Evolutionary conservation across 2,329 filamentous ascomycete species (phyloP).

Genomic region (Diplodia scrobiculata): DNA sequence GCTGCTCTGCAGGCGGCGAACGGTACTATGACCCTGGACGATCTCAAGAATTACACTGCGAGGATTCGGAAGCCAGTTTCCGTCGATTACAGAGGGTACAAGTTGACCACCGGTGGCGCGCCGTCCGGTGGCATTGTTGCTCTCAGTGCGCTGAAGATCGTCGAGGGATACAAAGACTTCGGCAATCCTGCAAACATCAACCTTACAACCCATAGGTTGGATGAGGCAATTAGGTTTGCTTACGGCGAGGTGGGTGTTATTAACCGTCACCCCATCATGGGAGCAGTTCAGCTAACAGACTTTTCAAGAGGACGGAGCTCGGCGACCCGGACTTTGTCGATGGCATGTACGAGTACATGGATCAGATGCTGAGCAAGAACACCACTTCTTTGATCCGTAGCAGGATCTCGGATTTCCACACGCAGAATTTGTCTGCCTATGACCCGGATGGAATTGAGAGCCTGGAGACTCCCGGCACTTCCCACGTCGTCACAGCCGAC

Average conservation of each 20-base stretch:
- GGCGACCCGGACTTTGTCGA: slow-evolving; percentile 78
- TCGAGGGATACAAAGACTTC: slow-evolving; percentile 73
- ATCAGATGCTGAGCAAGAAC: slow-evolving; percentile 63
- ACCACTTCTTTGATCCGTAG: slow-evolving; percentile 62
- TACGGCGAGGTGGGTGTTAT: slow-evolving; percentile 60
- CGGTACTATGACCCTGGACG: slow-evolving; percentile 82
- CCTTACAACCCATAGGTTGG: slow-evolving; percentile 76
- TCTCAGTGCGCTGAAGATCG: slow-evolving; percentile 75
- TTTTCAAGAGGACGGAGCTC: slow-evolving; percentile 63
- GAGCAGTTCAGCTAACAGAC: neutral
- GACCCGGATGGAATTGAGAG: slow-evolving; percentile 67
- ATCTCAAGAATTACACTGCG: slow-evolving; percentile 74
- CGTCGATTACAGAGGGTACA: slow-evolving; percentile 63
- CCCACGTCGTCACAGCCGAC: slow-evolving; percentile 73
- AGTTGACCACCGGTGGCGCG: slow-evolving; percentile 68
- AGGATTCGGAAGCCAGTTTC: slow-evolving; percentile 62
- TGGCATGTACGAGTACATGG: slow-evolving; percentile 65
- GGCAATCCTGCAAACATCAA: slow-evolving; percentile 60
- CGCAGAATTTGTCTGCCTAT: slow-evolving; percentile 73
- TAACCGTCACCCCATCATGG: too few species aligned
- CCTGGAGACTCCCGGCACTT: slow-evolving; percentile 72
- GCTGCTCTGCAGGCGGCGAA: slow-evolving; percentile 66
- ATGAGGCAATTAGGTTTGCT: slow-evolving; percentile 86
- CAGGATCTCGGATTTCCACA: slow-evolving; percentile 71
- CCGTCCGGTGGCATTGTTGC: slow-evolving; percentile 78